phyloP scores from a whole-genome alignment of 2,329 filamentous ascomycete genomes.

The Capronia americana region DNA sequence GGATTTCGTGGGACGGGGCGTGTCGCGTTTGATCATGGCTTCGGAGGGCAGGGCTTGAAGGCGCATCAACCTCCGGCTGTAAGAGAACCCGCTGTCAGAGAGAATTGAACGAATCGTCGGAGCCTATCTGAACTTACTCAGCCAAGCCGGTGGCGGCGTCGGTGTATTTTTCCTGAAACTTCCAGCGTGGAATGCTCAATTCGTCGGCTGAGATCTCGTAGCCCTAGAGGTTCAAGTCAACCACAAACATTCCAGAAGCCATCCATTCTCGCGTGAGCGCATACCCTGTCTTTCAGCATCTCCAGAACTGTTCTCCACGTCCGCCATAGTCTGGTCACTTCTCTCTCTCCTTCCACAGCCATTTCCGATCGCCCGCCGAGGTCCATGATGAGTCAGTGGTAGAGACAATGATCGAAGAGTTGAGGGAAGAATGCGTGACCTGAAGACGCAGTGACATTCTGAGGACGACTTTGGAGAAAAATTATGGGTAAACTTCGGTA shows the following conservation, averaged over 20 bases:
- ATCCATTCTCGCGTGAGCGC: slow-evolving; percentile 42
- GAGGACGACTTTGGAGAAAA: slow-evolving; percentile 6
- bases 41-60: slow-evolving; percentile 87
- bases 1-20: slow-evolving; percentile 69
- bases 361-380: slow-evolving; percentile 31
- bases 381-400: slow-evolving; percentile 22
- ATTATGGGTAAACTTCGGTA: slow-evolving; percentile 20
- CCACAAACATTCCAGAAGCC: neutral
- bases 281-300: slow-evolving; percentile 89
- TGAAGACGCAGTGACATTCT: neutral
- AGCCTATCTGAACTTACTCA: slow-evolving; percentile 32
- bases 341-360: slow-evolving; percentile 34
- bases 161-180: slow-evolving; percentile 76
- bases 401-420: neutral
- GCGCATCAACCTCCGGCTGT: slow-evolving; percentile 79
- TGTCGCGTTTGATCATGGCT: slow-evolving; percentile 84
- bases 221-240: slow-evolving; percentile 65
- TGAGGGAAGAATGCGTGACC: neutral
- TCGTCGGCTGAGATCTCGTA: slow-evolving; percentile 92
- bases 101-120: neutral
- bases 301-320: slow-evolving; percentile 92
- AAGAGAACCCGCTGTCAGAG: slow-evolving; percentile 4
- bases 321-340: slow-evolving; percentile 77
- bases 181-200: slow-evolving; percentile 81
- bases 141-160: slow-evolving; percentile 59